Base-by-base conservation (phyloP, 345 rosid species). In the Salix exigua region DNA sequence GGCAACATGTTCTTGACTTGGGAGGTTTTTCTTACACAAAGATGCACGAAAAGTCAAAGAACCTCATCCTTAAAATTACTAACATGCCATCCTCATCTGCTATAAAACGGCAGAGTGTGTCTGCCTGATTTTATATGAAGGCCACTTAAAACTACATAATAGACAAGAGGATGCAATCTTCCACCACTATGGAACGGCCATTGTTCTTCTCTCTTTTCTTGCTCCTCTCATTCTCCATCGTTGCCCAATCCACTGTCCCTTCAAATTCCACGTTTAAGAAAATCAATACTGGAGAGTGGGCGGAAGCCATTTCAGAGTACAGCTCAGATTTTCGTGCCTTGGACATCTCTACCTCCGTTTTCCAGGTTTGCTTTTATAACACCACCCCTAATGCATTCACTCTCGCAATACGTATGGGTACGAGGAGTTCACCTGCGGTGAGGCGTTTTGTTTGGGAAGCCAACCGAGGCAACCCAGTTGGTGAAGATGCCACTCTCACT, bases 341-440 rank as follows among this genome's bases (percentile, higher is more conserved):
- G 21, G 9, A 37, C 23, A 37, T 82, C 2, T 73, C 31, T 38
- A 77, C 9, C 25, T 77, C 78, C 26, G 89, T 88, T n/a, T 92
- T 89, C 73, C 87, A 83, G 28, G 85, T 92, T 4, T 82, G 84
- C 80, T 92, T 90, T 65, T 88, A 86, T 53, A 89, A 86, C 79
- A 92, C 89, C 58, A 91, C 92, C 37, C 85, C 90, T 4, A 84
- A 87, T 72, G 90, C 85, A 40, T 92, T 69, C 84, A 89, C 90
- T 4, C 73, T 91, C 21, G 89, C 89, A 18, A 73, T 89, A 0
- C 81, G 92, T 12, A 86, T 87, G 77, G 95, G 85, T 7, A 77
- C 73, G 37, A 73, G 33, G 38, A 73, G 77, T 37, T 83, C 89
- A 18, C 86, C 83, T 21, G 83, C 88, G 0, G 42, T 84, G 2